Evolutionary conservation across 257 asterid genomes (phyloP), one percentile per base, ranked within the genome.

Genomic region (Rubia yunnanensis): DNA sequence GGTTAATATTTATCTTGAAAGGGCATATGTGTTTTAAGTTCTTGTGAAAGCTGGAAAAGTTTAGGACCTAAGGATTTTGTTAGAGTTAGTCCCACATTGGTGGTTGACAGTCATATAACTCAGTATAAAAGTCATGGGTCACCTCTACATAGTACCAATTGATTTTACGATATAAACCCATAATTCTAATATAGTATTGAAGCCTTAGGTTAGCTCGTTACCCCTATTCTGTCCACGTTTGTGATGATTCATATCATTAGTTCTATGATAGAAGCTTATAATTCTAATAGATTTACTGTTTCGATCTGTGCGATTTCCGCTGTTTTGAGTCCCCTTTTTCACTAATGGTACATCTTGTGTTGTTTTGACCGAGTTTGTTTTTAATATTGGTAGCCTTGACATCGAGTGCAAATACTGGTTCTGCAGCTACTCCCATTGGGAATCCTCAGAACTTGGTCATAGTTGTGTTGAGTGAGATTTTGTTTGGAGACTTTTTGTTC

Each of bases 371-470:
- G n/a, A n/a, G n/a, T n/a, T n/a, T n/a, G n/a, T n/a, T n/a, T n/a
- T n/a, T n/a, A n/a, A n/a, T n/a, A n/a, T n/a, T 92, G 2, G 60
- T 92, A 36, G 99, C 99, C 28, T 86, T 92, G 15, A 96, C 95
- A 57, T 87, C 97, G 0, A 92, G 97, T 71, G 92, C 99, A 0
- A 92, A 92, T 59, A 89, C 89, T 30, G 97, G 97, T 1, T 92
- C 97, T 3, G 60, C 99, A 0, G 95, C 95, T 1, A 89, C 96
- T 38, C 96, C 96, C 0, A 89, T 92, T 31, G 99, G 99, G 20
- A 92, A 92, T 67, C 99, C 99, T 56, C 99, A 92, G 67, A 89
- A 92, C 68, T 70, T 89, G 48, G 99, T 92, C 15, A 92, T 92
- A 20, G 99, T 96, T 0, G 82, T 92, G n/a, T 83, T 71, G 56